Conservation (phyloP, 1,139 yeast genomes). For the Geotrichum phurueaensis region DNA sequence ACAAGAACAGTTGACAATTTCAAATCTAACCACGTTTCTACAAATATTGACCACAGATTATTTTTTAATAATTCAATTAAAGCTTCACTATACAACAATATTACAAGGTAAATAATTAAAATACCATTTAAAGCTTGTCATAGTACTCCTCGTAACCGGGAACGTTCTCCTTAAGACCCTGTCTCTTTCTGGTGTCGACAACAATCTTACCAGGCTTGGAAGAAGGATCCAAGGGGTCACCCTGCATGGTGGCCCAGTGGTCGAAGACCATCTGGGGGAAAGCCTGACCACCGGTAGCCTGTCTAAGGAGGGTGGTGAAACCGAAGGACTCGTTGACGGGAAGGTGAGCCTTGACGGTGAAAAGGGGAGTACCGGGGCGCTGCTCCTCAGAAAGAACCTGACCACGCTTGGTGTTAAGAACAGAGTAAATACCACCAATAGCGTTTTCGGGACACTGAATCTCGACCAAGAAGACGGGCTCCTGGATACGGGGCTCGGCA, state of each 20-base stretch:
- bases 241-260: slow-evolving; percentile 89
- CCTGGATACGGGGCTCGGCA: slow-evolving; percentile 99
- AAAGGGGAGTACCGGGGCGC: slow-evolving; percentile 99
- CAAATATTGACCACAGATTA: neutral
- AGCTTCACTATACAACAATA: neutral
- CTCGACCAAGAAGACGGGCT: slow-evolving; percentile 98
- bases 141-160: slow-evolving; percentile 99
- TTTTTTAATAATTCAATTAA: neutral
- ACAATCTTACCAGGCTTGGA: slow-evolving; percentile 96
- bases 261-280: slow-evolving; percentile 99
- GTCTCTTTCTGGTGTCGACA: slow-evolving; percentile 86
- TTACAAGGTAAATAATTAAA: slow-evolving; percentile 5
- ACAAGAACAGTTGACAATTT: neutral
- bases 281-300: slow-evolving; percentile 99
- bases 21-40: neutral
- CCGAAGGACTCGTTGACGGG: slow-evolving; percentile 99
- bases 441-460: slow-evolving; percentile 99
- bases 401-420: slow-evolving; percentile 99
- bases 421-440: slow-evolving; percentile 99
- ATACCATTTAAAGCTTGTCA: slow-evolving; percentile 82
- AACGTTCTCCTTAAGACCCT: slow-evolving; percentile 93
- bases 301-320: slow-evolving; percentile 99
- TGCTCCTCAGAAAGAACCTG: slow-evolving; percentile 98
- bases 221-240: slow-evolving; percentile 89
- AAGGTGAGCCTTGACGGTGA: slow-evolving; percentile 98